Conservation (phyloP, 2,329 filamentous ascomycete genomes). For the Fusarium sp. region DNA sequence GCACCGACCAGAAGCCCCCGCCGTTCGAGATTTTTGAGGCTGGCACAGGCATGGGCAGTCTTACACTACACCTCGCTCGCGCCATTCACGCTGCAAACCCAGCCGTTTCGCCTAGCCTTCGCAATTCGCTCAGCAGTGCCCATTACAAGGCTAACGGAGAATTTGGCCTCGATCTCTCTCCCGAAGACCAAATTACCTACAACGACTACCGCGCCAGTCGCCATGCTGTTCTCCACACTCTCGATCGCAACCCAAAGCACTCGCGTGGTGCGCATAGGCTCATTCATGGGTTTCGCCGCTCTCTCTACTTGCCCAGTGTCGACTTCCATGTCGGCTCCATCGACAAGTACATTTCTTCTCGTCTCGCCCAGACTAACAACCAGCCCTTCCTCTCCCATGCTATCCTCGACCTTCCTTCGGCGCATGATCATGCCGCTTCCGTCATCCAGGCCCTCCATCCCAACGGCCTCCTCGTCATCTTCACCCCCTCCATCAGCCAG, state of each 20-base stretch:
- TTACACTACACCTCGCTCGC: constrained; percentile 82
- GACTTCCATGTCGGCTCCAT: constrained; percentile 82
- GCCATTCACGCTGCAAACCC: constrained; percentile 83
- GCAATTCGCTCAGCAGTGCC: constrained; percentile 50
- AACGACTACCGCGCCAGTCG: constrained; percentile 66
- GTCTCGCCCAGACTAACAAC: constrained; percentile 59
- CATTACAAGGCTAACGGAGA: constrained; percentile 33
- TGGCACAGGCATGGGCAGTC: constrained; percentile 86
- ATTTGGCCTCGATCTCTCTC: constrained; percentile 48
- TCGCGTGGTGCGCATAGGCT: constrained; percentile 76
- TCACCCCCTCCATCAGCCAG: constrained; percentile 85
- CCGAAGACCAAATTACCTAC: constrained; percentile 54
- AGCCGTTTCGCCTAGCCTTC: constrained; percentile 61
- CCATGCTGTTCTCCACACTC: constrained; percentile 80
- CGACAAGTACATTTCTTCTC: constrained; percentile 72
- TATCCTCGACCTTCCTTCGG: constrained; percentile 80
- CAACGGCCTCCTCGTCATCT: constrained; percentile 78
- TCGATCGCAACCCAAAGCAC: constrained; percentile 76
- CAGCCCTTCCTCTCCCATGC: constrained; percentile 80
- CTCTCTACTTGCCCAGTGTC: constrained; percentile 78
- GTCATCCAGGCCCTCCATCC: constrained; percentile 73
- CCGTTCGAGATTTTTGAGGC: constrained; percentile 85
- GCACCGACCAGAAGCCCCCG: constrained; percentile 51
- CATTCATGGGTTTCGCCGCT: constrained; percentile 77
- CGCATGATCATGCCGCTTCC: constrained; percentile 64